Base-by-base conservation (phyloP, 257 asterid species). In the Jacaranda mimosifolia region DNA sequence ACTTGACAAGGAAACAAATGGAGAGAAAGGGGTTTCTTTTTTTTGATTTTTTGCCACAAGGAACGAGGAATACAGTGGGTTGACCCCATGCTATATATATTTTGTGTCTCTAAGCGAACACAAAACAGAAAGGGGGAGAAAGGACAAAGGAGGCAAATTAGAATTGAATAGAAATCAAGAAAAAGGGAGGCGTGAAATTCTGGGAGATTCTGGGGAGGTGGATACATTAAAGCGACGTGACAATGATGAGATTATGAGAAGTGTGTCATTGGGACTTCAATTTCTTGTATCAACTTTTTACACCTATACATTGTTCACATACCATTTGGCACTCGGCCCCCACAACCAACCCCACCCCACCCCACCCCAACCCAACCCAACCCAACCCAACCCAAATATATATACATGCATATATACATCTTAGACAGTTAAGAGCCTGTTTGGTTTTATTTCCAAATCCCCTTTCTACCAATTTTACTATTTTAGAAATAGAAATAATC, bases 231-330 rank as follows among this genome's bases (percentile, higher is more conserved):
- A 85, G 91, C 86, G 89, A 85, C 91, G 75, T 83, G 83, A 78
- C 87, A 85, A 87, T 85, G 89, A 87, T 83, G 89, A 87, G 87
- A 77, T 87, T 81, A 84, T 84, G 85, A 79, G 67, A 76, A 78
- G 63, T 75, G 78, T 82, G 83, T 85, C 88, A 78, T 78, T 58
- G 75, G 36, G 77, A 72, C 68, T 79, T 79, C 84, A 75, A 79
- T 83, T 63, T 79, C 77, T 67, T 74, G 48, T 21, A 52, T 68
- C 63, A 49, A 56, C 80, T 68, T 72, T 81, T 69, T 55, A 9
- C 67, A 55, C 63, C 26, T 59, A 21, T 19, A 21, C 56, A 19
- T 57, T 39, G 49, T 72, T 63, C 74, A 63, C 49, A 18, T 35
- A 42, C 70, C 18, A 45, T 43, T 3, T 19, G n/a, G 70, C 26